Evolutionary conservation across 2,329 filamentous ascomycete genomes (phyloP).

Genomic region (Scopulariopsis brevicaulis): DNA sequence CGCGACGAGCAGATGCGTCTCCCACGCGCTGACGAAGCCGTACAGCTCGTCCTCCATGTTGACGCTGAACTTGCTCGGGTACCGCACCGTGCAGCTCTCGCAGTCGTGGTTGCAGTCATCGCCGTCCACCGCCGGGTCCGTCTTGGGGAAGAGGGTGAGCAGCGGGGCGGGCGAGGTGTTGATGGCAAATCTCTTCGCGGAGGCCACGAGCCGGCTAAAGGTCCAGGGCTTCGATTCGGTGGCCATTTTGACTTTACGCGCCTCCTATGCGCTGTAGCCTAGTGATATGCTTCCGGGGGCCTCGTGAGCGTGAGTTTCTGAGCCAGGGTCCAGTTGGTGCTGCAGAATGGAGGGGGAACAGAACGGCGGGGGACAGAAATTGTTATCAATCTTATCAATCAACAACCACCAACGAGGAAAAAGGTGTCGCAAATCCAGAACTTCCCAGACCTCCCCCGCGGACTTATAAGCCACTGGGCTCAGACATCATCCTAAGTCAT

Average conservation of each 20-base stretch:
- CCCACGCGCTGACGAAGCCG: constrained; percentile 77
- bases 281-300: not conserved
- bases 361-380: not conserved
- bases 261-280: not conserved
- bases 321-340: not conserved
- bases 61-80: constrained; percentile 61
- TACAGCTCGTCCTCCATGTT: constrained; percentile 73
- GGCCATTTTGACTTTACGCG: not conserved
- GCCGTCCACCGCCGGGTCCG: constrained; percentile 67
- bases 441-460: not conserved
- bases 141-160: constrained; percentile 57
- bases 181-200: constrained; percentile 1
- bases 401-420: not conserved
- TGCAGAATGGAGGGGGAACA: not conserved
- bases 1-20: constrained; percentile 79
- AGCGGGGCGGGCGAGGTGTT: constrained; percentile 13
- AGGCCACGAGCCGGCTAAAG: constrained; percentile 23
- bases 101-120: constrained; percentile 87
- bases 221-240: constrained; percentile 8
- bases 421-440: not conserved
- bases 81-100: constrained; percentile 64
- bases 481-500: not conserved
- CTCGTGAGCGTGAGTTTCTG: not conserved
- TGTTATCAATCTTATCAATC: constrained; percentile 6
- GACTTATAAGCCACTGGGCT: not conserved